A percentile compares a stretch with the other conserved stretches of the same genome.
Conservation (phyloP, 441 rosid species). For the Euphorbia neoarborescens region DNA sequence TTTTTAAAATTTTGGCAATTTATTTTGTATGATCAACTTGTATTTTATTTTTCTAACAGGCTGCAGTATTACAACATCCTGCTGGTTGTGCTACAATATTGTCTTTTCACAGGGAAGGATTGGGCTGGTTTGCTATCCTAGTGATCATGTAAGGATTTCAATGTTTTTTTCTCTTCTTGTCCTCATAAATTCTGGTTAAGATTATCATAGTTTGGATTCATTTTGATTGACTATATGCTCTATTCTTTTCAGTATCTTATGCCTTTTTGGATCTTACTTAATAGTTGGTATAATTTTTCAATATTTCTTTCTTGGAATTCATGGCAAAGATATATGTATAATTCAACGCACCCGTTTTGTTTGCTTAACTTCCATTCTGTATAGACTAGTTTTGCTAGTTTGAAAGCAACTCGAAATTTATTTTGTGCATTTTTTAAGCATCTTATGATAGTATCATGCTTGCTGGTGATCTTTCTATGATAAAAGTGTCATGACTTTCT, state of each 20-base stretch:
- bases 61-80: conserved; percentile 69
- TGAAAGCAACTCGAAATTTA: neutral
- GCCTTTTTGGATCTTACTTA: conserved; percentile 71
- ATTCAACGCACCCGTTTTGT: neutral
- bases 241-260: conserved; percentile 44
- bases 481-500: neutral
- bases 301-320: conserved; percentile 56
- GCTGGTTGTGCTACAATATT: conserved; percentile 69
- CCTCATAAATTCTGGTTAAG: neutral
- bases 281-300: conserved; percentile 64
- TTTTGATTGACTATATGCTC: conserved; percentile 14
- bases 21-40: neutral
- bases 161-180: conserved; percentile 2
- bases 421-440: neutral
- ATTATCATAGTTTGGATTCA: conserved; percentile 5
- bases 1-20: neutral
- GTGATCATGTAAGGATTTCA: conserved; percentile 44
- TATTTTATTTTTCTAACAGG: conserved; percentile 35
- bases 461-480: neutral
- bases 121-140: conserved; percentile 76
- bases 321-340: conserved; percentile 53
- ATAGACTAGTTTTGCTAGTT: neutral
- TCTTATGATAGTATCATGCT: neutral
- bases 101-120: conserved; percentile 50
- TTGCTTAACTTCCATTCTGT: neutral